Evolutionary conservation across 2,329 filamentous ascomycete species (phyloP), one percentile per base, ranked within the genome.

Genomic region (Aspergillus pseudoglaucus): DNA sequence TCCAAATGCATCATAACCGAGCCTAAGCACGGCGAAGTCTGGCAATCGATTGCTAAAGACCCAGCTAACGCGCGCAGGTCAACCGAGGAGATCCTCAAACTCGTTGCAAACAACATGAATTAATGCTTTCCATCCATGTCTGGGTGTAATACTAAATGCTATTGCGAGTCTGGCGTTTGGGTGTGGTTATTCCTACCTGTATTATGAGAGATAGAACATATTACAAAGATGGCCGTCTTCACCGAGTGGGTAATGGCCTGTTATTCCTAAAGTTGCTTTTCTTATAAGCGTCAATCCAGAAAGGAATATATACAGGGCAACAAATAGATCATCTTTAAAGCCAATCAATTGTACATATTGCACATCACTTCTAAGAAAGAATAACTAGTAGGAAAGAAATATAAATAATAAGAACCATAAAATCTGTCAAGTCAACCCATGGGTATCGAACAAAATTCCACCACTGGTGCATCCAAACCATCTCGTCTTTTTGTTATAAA

Each of bases 11-110:
- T 87, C 27, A 72, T 85, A 43, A 90, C 84, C 48, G 93, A 97
- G 68, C 94, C 94, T 3, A 83, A 84, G 59, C 90, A 98, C 67
- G 93, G 93, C 12, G 93, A 98, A 75, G 74, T 86, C 22, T 98
- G 93, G 93, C 88, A 95, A 73, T 72, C 75, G 7, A 77, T 96
- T 3, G 82, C 85, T 15, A 98, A 98, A 76, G 82, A 90, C 60
- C 91, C 91, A 1, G 79, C 77, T 68, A 94, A 95, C 68, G 87
- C 86, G 20, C 74, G 80, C 47, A 85, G 85, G 73, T 76, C 77
- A 9, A 79, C 81, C 0, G 90, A 95, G 69, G 89, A 95, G 66
- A 78, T 96, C 14, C 65, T 98, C 59, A 88, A 87, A 72, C 68
- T 90, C 53, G 90, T 94, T 18, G 85, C 87, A 1, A 77, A 74